Evolutionary conservation across 257 asterid species (phyloP).

Genomic region (Solanum verrucosum): DNA sequence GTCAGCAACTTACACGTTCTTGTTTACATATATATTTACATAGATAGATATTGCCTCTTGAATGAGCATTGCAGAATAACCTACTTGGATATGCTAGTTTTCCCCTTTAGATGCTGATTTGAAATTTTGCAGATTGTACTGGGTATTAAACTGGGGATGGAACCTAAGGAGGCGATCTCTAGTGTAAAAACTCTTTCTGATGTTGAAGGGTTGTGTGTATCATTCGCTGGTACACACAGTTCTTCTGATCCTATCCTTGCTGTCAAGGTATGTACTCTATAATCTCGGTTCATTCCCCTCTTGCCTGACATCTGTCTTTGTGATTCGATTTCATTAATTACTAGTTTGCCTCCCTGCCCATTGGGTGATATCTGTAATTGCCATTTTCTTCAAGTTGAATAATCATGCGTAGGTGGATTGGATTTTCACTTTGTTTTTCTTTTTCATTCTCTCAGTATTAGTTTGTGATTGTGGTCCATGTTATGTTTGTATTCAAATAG

Average conservation of each 20-base stretch:
- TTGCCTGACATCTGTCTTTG: neutral
- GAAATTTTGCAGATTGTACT: conserved; percentile 55
- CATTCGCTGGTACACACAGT: conserved; percentile 56
- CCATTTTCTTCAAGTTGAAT: neutral
- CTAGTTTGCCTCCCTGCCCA: neutral
- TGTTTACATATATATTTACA: neutral
- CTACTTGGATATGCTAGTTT: neutral
- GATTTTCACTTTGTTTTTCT: neutral
- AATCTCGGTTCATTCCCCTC: neutral
- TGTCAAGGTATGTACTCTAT: conserved; percentile 37
- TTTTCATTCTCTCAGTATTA: neutral
- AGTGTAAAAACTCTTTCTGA: conserved; percentile 81
- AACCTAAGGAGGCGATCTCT: conserved; percentile 55
- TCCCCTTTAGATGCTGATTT: neutral
- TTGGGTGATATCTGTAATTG: neutral
- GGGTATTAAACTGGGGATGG: conserved; percentile 80
- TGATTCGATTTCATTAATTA: neutral
- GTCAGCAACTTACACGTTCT: neutral
- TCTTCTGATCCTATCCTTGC: conserved; percentile 85
- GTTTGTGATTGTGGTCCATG: neutral
- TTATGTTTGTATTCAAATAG: neutral
- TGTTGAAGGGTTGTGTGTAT: conserved; percentile 71
- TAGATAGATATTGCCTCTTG: neutral
- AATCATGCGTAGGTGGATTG: neutral
- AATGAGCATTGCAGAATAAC: neutral